Evolutionary conservation across 345 rosid species (phyloP), one percentile per base, ranked within the genome.

Genomic region (Eucalyptus urophylla): DNA sequence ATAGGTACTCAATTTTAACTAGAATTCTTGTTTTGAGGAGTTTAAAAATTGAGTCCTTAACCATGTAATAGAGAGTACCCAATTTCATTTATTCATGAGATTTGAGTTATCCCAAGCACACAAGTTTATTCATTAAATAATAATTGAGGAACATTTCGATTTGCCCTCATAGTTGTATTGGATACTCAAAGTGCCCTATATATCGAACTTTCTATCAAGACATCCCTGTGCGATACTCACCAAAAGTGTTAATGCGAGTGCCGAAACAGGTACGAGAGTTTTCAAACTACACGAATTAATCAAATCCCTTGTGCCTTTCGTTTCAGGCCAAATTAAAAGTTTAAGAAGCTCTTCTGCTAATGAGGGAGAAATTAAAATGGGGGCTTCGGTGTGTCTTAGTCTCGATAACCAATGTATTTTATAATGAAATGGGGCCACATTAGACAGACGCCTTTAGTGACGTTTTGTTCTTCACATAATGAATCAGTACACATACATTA

Each of bases 181-280:
- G 9, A 53, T 53, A 19, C 24, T 53, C 9, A 53, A 19, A 19
- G 24, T 53, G 4, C 56, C 56, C 56, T 53, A 53, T 53, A 51
- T 51, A 17, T 17, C 56, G 4, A 51, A 51, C 56, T 51, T 51
- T 51, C 0, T 51, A 0, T 51, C 4, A 17, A 51, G 56, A 0
- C 8, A 51, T 51, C 24, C 56, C 24, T 3, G 5, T 51, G 24
- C 9, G 4, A 19, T 17, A 19, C 54, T 54, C 60, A 54, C 0
- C 62, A 9, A 56, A 22, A 21, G 3, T 22, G 62, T 56, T 6
- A 10, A 0, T 9, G 62, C 3, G 62, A 56, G 62, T 56, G 27
- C 29, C 29, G 1, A 56, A 56, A 56, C 62, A 56, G 13, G 2
- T 24, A 22, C 27, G 6, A 24, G 13, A 56, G 62, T 56, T 56